A percentile compares a stretch with the other conserved stretches of the same genome.
phyloP scores from a whole-genome alignment of 1,284 basidiomycete species.

The Leucoagaricus sp. region DNA sequence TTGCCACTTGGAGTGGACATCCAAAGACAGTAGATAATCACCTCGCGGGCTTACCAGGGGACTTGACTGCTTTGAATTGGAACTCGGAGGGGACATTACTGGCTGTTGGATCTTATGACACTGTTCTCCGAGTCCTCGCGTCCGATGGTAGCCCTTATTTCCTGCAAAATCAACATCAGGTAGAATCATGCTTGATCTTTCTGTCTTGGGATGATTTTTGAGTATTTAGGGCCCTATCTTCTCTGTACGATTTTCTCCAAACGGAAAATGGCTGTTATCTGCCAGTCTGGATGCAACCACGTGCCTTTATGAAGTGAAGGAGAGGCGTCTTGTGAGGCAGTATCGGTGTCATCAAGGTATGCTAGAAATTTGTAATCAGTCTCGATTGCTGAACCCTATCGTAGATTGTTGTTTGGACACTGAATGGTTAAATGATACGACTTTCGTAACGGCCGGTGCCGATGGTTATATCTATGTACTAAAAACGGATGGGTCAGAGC shows the following conservation, averaged over 20 bases:
- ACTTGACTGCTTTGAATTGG: constrained; percentile 78
- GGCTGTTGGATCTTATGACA: constrained; percentile 76
- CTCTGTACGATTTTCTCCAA: constrained; percentile 69
- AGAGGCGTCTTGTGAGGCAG: constrained; percentile 59
- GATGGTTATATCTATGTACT: constrained; percentile 67
- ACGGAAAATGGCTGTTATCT: constrained; percentile 67
- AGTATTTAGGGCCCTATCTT: constrained; percentile 72
- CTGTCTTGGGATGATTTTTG: constrained; percentile 20
- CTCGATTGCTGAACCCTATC: constrained; percentile 15
- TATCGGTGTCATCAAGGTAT: constrained; percentile 68
- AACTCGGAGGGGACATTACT: constrained; percentile 69
- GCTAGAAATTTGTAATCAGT: constrained; percentile 15
- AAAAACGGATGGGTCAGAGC: constrained; percentile 49
- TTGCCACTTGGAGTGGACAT: constrained; percentile 33
- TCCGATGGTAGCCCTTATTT: constrained; percentile 60
- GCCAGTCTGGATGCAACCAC: constrained; percentile 75
- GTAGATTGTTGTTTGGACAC: constrained; percentile 78
- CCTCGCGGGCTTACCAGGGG: constrained; percentile 46
- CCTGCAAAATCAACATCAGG: constrained; percentile 62
- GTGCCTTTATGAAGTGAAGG: constrained; percentile 76
- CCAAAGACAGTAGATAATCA: constrained; percentile 54
- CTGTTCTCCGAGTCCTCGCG: constrained; percentile 64
- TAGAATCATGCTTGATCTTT: constrained; percentile 32
- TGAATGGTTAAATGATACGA: constrained; percentile 75
- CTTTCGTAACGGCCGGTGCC: constrained; percentile 75